Evolutionary conservation across 176 grass and related monocot species (phyloP).

Genomic region (Aegilops longissima): DNA sequence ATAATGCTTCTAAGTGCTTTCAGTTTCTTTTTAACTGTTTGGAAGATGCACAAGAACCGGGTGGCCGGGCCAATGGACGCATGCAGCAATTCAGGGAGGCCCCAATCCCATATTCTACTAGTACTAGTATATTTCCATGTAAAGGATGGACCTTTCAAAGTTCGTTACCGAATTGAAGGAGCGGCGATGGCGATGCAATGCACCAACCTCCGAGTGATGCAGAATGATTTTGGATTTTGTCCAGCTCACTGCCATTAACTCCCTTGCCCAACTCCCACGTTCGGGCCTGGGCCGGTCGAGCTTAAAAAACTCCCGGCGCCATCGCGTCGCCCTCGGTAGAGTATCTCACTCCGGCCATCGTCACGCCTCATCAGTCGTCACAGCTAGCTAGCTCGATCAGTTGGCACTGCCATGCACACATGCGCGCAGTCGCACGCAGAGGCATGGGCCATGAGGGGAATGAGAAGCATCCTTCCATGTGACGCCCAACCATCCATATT

Average conservation of each 20-base stretch:
- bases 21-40: no score
- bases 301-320: conserved; percentile 34
- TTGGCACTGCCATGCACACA: conserved; percentile 3
- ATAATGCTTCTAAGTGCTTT: no score
- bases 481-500: neutral
- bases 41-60: no score
- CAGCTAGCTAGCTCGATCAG: neutral
- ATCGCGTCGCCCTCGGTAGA: conserved; percentile 35
- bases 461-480: conserved; percentile 21
- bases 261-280: conserved; percentile 44
- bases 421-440: neutral
- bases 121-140: conserved; percentile 24
- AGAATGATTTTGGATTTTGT: conserved; percentile 45
- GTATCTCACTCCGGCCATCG: conserved; percentile 12
- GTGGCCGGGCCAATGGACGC: neutral
- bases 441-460: neutral
- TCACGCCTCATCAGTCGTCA: neutral
- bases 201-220: conserved; percentile 19
- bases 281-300: conserved; percentile 19
- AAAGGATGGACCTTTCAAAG: conserved; percentile 25
- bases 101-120: conserved; percentile 33
- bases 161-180: conserved; percentile 28
- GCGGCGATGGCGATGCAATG: conserved; percentile 12
- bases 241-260: conserved; percentile 45
- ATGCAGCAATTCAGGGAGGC: conserved; percentile 27